These are phyloP conservation scores for Leccinum variabile DNA, from an alignment of 1,284 basidiomycete genomes.

Conservation along the genomic window DNA sequence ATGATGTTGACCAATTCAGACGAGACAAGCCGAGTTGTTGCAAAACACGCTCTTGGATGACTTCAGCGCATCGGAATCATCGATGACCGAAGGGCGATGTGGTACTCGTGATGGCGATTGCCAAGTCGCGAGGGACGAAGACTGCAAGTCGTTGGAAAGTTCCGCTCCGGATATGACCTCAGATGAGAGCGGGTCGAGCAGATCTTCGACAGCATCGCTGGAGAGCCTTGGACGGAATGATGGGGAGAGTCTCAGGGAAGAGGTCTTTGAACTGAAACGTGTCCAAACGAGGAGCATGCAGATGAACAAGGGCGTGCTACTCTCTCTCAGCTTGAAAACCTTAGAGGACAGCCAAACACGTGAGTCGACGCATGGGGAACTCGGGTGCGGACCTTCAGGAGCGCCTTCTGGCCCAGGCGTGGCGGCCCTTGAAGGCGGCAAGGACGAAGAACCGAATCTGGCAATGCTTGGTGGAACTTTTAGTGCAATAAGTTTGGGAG, in stretches of 20 bases:
- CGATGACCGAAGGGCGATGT: background rate
- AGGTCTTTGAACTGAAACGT: constrained; percentile 43
- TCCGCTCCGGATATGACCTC: constrained; percentile 30
- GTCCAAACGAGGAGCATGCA: constrained; percentile 49
- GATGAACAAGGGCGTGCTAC: constrained; percentile 44
- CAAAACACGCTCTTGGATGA: background rate
- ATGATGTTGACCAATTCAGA: background rate
- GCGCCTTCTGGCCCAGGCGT: constrained; percentile 1
- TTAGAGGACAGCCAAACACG: constrained; percentile 11
- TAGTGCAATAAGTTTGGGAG: constrained; percentile 43
- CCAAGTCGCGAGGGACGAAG: constrained; percentile 17
- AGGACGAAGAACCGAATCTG: constrained; percentile 28
- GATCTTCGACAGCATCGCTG: constrained; percentile 27
- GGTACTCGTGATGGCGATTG: background rate
- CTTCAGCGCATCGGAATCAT: background rate
- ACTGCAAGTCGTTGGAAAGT: constrained; percentile 26
- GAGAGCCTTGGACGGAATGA: constrained; percentile 26
- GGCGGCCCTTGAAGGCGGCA: constrained; percentile 15
- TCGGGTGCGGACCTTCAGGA: constrained; percentile 7
- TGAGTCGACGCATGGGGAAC: constrained; percentile 20
- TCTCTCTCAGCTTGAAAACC: constrained; percentile 30
- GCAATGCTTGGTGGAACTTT: constrained; percentile 35
- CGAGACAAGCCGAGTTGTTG: background rate
- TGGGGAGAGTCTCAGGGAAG: constrained; percentile 32
- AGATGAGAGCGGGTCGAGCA: constrained; percentile 27